Evolutionary conservation across 306 rosid genomes (phyloP), one percentile per base, ranked within the genome.

Genomic region (Argentina anserina): DNA sequence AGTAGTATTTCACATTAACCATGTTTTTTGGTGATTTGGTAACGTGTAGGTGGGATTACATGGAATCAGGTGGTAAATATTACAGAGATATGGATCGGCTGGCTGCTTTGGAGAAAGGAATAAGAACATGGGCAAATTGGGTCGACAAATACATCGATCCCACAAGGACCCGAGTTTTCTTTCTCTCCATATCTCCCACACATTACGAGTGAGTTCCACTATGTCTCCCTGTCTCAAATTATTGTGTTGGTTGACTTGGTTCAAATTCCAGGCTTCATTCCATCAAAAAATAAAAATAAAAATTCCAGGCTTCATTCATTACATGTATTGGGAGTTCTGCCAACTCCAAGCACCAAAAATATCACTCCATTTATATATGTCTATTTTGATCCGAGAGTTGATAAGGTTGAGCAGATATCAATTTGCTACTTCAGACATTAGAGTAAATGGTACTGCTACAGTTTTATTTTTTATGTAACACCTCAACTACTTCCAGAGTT

Each of bases 41-140:
- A 72, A 75, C 66, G 55, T 82, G 85, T 84, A 95, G 99, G 84
- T 95, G 99, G 99, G 97, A 95, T 81, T 95, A 95, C 75, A 81
- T 95, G 61, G 96, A 88, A 79, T 83, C 86, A 25, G 91, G 87
- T 61, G 96, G 97, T 25, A 84, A 84, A 72, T 88, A 84, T 73
- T 90, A 89, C 72, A 82, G 69, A 73, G 96, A 91, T 47, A 88
- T 90, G 99, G 97, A 95, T 80, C 89, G 97, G 6, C 80, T 85
- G 84, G 88, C 81, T 77, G 96, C 99, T n/a, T 71, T 91, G 86
- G 97, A 91, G 65, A 87, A 55, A 58, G 99, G 97, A 60, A 46
- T 95, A 4, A 87, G 66, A 81, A 95, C 99, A 63, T 95, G 99
- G 99, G 88, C 97, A 60, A 86, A 86, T 81, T 95, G 99, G 99